Evolutionary conservation across 441 rosid genomes (phyloP), one percentile per base, ranked within the genome.

Genomic region (Cnidoscolus chayamansa): DNA sequence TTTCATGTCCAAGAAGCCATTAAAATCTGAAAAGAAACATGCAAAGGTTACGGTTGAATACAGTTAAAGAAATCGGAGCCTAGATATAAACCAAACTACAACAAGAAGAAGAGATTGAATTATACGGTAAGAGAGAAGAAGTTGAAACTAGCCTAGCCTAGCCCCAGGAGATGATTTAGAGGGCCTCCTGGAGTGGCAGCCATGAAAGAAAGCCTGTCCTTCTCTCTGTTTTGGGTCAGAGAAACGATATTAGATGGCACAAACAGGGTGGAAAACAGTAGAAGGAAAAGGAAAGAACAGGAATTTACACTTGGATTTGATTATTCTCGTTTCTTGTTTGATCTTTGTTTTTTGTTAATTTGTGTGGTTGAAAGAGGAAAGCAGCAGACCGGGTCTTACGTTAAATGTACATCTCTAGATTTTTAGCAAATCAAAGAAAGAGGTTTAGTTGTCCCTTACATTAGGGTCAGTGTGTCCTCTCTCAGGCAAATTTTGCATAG

Each of bases 381-480:
- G 79, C 88, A 73, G 32, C 51, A 80, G 88, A 88, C 81, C 51
- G 84, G 88, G 84, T 82, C 90, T 50, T 67, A 1, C 66, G 61
- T 43, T 31, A 13, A 82, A 82, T 55, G 68, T 76, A 81, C 80
- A 81, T 88, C 89, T 78, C 84, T 77, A 77, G 68, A 78, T 68
- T 77, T 85, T 86, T 85, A 76, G 88, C 56, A 76, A 40, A 6
- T 0, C 4, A 40, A 40, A 40, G 7, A 35, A 35, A 35, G 5
- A 4, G 40, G 40, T 4, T 35, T 35, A 35, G 40, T n/a, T 20
- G 5, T 20, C 53, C 37, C 32, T 30, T 51, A 11, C 62, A 60
- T 30, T 58, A 19, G 13, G 5, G 5, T 35, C 40, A 35, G 4
- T 35, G 4, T 35, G 40, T 35, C 5, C 40, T 35, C 40, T 35